Evolutionary conservation across 805 yeast genomes (phyloP).

Genomic region (Lipomyces orientalis): DNA sequence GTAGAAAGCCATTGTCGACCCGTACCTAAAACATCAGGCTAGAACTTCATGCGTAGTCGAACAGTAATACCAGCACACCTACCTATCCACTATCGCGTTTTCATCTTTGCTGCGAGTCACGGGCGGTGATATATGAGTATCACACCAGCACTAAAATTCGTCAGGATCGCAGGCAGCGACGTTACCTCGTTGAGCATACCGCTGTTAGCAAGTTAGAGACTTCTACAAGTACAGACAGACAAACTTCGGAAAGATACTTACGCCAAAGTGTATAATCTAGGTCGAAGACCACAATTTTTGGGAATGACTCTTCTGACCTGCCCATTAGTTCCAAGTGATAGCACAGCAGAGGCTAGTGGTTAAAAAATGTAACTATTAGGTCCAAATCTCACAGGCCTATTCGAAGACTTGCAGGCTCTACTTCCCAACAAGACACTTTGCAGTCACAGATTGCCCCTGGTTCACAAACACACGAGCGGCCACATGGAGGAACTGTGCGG

Average conservation of each 20-base stretch:
- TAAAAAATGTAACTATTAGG: not conserved
- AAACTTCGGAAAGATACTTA: constrained; percentile 40
- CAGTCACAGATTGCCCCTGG: not conserved
- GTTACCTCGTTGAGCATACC: constrained; percentile 13
- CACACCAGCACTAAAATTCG: constrained; percentile 65
- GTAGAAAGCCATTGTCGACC: constrained; percentile 63
- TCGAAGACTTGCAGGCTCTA: too few species aligned
- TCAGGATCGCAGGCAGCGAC: not conserved
- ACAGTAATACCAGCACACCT: not conserved
- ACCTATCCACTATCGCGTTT: constrained; percentile 54
- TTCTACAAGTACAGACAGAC: not conserved
- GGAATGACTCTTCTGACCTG: constrained; percentile 37
- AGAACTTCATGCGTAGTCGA: not conserved
- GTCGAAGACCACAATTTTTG: constrained; percentile 71
- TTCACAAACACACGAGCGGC: not conserved
- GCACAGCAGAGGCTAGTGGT: not conserved
- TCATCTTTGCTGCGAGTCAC: constrained; percentile 48
- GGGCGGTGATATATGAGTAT: constrained; percentile 70
- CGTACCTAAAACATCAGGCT: constrained; percentile 44
- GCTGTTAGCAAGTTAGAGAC: constrained; percentile 20
- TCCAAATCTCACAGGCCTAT: too few species aligned
- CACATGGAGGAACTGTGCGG: not conserved
- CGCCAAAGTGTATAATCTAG: constrained; percentile 83
- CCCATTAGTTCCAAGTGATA: not conserved
- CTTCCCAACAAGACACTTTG: too few species aligned